phyloP scores from a whole-genome alignment of 441 rosid genomes.

The Croton setiger region DNA sequence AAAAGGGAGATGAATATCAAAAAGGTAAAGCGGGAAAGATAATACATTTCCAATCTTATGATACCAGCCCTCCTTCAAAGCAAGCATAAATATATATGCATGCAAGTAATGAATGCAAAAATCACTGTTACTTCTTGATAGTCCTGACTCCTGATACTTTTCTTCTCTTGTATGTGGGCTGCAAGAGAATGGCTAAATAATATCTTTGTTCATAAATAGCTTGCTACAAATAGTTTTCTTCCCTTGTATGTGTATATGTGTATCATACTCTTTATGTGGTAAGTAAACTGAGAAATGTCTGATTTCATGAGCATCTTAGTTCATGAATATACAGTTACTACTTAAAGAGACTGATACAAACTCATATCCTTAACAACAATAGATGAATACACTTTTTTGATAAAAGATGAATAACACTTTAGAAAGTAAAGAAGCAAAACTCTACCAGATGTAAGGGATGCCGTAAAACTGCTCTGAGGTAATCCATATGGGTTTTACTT shows the following conservation, averaged over 20 bases:
- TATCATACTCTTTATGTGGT: too few species aligned
- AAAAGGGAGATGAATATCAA: neutral
- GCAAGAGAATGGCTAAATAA: neutral
- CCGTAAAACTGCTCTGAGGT: constrained; percentile 64
- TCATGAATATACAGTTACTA: too few species aligned
- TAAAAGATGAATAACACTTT: neutral
- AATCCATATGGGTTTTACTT: constrained; percentile 66
- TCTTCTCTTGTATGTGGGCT: neutral
- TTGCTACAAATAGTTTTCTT: too few species aligned
- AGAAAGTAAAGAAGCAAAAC: constrained; percentile 11
- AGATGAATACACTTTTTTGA: too few species aligned
- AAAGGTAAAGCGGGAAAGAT: neutral
- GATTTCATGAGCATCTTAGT: too few species aligned
- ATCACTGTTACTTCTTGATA: neutral
- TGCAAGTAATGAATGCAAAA: neutral
- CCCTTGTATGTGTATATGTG: too few species aligned
- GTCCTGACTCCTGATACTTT: too few species aligned
- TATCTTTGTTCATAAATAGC: too few species aligned
- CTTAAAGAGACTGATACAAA: too few species aligned
- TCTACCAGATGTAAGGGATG: constrained; percentile 70
- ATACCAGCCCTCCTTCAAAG: neutral
- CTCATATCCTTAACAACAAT: too few species aligned
- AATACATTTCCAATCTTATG: neutral
- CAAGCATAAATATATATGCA: neutral
- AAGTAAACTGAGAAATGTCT: too few species aligned